phyloP scores from a whole-genome alignment of 2,329 filamentous ascomycete genomes.

The Seiridium unicorne region DNA sequence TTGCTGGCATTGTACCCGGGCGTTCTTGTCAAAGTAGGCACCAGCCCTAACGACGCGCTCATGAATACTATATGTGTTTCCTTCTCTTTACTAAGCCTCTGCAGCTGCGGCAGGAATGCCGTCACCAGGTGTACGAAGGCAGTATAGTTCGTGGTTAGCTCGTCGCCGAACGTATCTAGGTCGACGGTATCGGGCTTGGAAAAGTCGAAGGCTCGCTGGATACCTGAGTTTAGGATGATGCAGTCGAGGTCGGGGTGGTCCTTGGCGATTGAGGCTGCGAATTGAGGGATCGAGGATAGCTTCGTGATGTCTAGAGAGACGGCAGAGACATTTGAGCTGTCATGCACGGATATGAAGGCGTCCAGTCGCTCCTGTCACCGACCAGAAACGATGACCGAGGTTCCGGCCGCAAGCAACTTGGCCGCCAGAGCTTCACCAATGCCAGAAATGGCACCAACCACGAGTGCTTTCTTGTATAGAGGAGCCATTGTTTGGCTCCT shows the following conservation, averaged over 20 bases:
- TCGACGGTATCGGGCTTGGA: conserved; percentile 37
- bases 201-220: conserved; percentile 44
- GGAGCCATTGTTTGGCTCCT: conserved; percentile 35
- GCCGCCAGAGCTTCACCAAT: conserved; percentile 45
- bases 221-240: conserved; percentile 49
- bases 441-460: conserved; percentile 50
- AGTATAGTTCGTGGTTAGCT: conserved; percentile 45
- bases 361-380: conserved; percentile 45
- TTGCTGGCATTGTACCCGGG: conserved; percentile 49
- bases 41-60: conserved; percentile 29
- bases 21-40: conserved; percentile 39
- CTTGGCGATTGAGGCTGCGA: conserved; percentile 27
- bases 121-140: conserved; percentile 40
- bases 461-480: conserved; percentile 47
- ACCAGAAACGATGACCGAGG: conserved; percentile 44
- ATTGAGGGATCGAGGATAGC: conserved; percentile 32
- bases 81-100: conserved; percentile 10
- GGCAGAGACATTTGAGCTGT: conserved; percentile 27
- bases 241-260: conserved; percentile 46
- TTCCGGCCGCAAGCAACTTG: conserved; percentile 31
- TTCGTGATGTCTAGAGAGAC: conserved; percentile 41
- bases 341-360: conserved; percentile 39
- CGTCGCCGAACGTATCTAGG: conserved; percentile 32
- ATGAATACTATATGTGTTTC: conserved; percentile 22
- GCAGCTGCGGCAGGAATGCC: conserved; percentile 43